phyloP scores from a whole-genome alignment of 176 grass and related monocot species.

The Oryza longistaminata region DNA sequence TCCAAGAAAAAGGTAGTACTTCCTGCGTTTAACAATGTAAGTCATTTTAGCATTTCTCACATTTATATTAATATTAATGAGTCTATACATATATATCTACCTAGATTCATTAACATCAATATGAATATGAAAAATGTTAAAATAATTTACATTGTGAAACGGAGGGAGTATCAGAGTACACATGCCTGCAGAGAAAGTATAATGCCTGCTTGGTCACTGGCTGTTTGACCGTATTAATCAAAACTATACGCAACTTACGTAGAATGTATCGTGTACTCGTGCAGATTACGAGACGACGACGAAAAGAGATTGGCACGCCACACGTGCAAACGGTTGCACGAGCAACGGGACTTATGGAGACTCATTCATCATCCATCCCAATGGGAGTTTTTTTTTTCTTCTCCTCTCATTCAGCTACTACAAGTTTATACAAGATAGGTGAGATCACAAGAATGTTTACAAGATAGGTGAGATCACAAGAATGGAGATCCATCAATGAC shows the following conservation, averaged over 20 bases:
- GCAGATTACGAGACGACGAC: slow-evolving; percentile 38
- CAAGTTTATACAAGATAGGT: not conserved
- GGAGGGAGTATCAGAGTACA: not conserved
- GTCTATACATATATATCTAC: too few relatives aligned
- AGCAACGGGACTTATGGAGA: not conserved
- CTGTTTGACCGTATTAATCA: not conserved
- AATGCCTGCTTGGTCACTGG: not conserved
- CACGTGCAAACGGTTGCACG: slow-evolving; percentile 25
- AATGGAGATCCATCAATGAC: slow-evolving; percentile 15
- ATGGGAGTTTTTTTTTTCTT: not conserved
- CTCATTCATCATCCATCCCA: not conserved
- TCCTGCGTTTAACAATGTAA: too few relatives aligned
- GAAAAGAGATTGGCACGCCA: not conserved
- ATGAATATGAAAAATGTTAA: too few relatives aligned
- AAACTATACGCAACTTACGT: not conserved
- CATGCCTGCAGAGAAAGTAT: not conserved
- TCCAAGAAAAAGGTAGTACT: not conserved
- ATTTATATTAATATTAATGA: too few relatives aligned
- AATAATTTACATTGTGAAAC: too few relatives aligned
- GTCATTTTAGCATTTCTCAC: too few relatives aligned
- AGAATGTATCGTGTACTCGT: not conserved
- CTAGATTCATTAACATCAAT: too few relatives aligned
- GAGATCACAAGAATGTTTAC: slow-evolving; percentile 1
- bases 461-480: slow-evolving; percentile 10
- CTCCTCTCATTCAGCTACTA: not conserved